A percentile compares a stretch with the other conserved stretches of the same genome.
These are phyloP conservation scores for Penicillium sclerotiorum DNA, from an alignment of 2,329 filamentous ascomycete genomes.

Conservation along the genomic window DNA sequence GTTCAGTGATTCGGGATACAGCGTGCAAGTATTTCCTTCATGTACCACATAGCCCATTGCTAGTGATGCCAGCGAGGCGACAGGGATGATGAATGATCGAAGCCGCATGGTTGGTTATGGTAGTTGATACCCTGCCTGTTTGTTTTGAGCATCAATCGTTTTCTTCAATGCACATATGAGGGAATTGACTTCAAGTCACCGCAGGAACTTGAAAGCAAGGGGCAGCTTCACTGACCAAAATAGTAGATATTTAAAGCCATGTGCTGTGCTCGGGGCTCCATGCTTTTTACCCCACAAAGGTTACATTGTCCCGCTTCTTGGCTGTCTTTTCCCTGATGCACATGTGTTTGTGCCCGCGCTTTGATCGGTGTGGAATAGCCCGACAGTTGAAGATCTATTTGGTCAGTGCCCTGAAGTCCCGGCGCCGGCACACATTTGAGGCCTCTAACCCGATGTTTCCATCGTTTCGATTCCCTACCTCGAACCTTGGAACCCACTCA, in stretches of 20 bases:
- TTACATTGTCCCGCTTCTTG: background rate
- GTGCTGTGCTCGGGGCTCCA: background rate
- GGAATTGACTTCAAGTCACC: no score
- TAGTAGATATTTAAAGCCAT: background rate
- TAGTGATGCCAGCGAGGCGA: constrained; percentile 5
- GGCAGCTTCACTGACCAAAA: background rate
- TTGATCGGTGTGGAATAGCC: background rate
- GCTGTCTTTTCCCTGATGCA: background rate
- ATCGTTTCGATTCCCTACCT: no score
- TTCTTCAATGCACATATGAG: no score
- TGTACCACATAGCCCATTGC: constrained; percentile 20
- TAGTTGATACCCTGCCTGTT: no score
- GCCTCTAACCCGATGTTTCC: no score
- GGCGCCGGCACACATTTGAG: no score
- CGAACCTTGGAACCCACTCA: no score
- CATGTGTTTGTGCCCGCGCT: background rate
- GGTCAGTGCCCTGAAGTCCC: no score
- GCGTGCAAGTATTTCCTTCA: constrained; percentile 20
- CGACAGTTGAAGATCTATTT: background rate
- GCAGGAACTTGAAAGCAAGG: background rate
- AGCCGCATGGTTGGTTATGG: background rate
- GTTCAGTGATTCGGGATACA: constrained; percentile 26
- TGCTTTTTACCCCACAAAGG: background rate
- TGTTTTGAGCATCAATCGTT: no score
- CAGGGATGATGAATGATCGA: background rate